A percentile compares a stretch with the other conserved stretches of the same genome.
phyloP scores from a whole-genome alignment of 345 rosid genomes.

The Streptanthus diversifolius region DNA sequence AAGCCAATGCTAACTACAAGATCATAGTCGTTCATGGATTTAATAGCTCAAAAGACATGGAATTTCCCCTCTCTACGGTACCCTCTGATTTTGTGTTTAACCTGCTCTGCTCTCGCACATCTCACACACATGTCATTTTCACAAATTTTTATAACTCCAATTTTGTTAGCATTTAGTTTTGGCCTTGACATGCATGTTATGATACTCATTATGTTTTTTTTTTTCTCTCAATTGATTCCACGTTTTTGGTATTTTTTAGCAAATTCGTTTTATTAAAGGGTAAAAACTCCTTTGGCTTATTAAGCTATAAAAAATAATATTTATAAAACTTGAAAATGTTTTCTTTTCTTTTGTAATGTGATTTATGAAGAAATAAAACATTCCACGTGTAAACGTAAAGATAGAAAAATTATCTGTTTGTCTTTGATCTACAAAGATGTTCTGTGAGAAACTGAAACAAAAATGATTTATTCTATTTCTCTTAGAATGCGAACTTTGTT shows the following conservation, averaged over 20 bases:
- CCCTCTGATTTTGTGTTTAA: not conserved
- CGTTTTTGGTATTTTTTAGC: not conserved
- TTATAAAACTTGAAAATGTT: not conserved
- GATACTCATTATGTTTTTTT: too few species aligned
- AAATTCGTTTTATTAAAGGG: not conserved
- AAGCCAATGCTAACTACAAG: conserved; percentile 51
- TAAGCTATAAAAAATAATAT: not conserved
- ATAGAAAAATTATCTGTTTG: not conserved
- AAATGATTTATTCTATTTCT: too few species aligned
- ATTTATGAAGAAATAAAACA: not conserved
- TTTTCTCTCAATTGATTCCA: not conserved
- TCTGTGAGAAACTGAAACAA: not conserved
- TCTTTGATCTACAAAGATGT: not conserved
- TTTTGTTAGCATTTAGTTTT: not conserved
- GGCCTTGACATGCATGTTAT: not conserved
- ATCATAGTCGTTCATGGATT: conserved; percentile 70
- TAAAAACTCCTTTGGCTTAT: too few species aligned
- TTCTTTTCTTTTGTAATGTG: not conserved
- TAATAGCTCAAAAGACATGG: conserved; percentile 53
- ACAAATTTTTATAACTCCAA: not conserved
- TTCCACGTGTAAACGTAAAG: not conserved
- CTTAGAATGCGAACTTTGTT: too few species aligned
- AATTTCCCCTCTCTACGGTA: conserved; percentile 56
- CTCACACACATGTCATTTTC: not conserved
- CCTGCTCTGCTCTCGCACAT: not conserved